Evolutionary conservation across 176 grass and related monocot species (phyloP), one percentile per base, ranked within the genome.

Genomic region (Triticum monococcum): DNA sequence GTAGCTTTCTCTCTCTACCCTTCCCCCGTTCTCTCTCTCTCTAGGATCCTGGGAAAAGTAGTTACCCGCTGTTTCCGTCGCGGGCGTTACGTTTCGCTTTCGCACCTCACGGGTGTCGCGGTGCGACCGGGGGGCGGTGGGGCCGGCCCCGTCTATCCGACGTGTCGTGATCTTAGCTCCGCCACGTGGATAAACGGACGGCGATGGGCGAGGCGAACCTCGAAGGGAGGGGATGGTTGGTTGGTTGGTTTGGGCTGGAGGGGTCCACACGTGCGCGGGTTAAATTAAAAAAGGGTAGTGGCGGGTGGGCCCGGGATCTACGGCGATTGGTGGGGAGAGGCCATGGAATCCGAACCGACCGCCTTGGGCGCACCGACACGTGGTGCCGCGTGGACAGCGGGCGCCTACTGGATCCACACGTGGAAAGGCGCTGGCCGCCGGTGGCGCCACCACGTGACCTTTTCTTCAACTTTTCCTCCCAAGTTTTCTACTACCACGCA

Each of bases 21-120:
- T 3, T 66, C 26, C 32, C 64, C 16, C 66, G 16, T 5, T 70
- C 20, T 75, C 40, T 43, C 31, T 73, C 77, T 41, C 78, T 66
- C 78, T 75, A 64, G 61, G 81, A 75, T 62, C 57, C 8, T 30
- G 41, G 38, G 12, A 30, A 74, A 78, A 62, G 85, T 76, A 72
- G 92, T 64, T 68, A 75, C 60, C 83, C 52, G 84, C 59, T 63
- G 82, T 52, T 75, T 77, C 77, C 61, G 81, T 81, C 67, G n/a
- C 13, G 45, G 74, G 12, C 54, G 88, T 77, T 73, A 64, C 73
- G 79, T 52, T 24, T 87, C 65, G 56, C 32, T 83, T 73, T 90
- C 84, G 1, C 81, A 88, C 77, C 77, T 20, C 54, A 59, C 54
- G 54, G 54, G 54, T 59, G 54, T 59, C 54, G 89, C 68, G 68